These are phyloP conservation scores for Teratosphaeriaceae sp. DNA, from an alignment of 2,329 filamentous ascomycete genomes.

Conservation along the genomic window DNA sequence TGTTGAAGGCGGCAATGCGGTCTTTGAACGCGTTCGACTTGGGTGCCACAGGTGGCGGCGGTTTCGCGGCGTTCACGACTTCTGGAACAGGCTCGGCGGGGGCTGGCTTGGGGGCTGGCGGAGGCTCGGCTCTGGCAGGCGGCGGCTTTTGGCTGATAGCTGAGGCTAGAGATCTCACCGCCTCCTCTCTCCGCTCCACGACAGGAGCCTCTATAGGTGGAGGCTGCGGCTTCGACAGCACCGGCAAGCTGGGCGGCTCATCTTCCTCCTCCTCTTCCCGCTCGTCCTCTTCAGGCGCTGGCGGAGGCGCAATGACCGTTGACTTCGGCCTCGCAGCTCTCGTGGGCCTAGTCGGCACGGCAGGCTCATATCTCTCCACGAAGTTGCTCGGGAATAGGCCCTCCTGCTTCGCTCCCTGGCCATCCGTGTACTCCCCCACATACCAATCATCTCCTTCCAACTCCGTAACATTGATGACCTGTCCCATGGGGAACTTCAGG, in stretches of 20 bases:
- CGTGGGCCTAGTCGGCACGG: conserved; percentile 76
- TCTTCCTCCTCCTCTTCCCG: conserved; percentile 16
- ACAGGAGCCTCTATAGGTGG: conserved; percentile 28
- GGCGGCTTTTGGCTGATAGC: conserved; percentile 15
- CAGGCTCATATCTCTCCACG: conserved; percentile 91
- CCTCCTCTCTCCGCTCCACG: conserved; percentile 14
- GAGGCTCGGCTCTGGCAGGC: conserved; percentile 15
- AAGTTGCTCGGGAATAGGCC: conserved; percentile 96
- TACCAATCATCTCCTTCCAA: conserved; percentile 95
- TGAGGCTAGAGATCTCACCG: conserved; percentile 21
- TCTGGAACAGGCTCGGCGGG: conserved; percentile 37
- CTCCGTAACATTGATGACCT: conserved; percentile 90
- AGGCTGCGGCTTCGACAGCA: conserved; percentile 30
- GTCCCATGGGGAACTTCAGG: conserved; percentile 74
- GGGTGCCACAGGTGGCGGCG: conserved; percentile 56
- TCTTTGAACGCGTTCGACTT: conserved; percentile 88
- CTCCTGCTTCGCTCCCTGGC: conserved; percentile 64
- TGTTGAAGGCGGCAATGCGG: conserved; percentile 96
- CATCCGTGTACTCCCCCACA: conserved; percentile 76
- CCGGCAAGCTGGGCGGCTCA: conserved; percentile 24
- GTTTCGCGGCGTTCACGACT: conserved; percentile 31
- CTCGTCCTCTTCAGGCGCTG: conserved; percentile 11
- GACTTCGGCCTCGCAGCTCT: conserved; percentile 64
- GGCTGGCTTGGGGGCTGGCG: conserved; percentile 29
- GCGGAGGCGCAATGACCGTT: conserved; percentile 35